Evolutionary conservation across 805 yeast genomes (phyloP).

Genomic region (Metschnikowia lachancei): DNA sequence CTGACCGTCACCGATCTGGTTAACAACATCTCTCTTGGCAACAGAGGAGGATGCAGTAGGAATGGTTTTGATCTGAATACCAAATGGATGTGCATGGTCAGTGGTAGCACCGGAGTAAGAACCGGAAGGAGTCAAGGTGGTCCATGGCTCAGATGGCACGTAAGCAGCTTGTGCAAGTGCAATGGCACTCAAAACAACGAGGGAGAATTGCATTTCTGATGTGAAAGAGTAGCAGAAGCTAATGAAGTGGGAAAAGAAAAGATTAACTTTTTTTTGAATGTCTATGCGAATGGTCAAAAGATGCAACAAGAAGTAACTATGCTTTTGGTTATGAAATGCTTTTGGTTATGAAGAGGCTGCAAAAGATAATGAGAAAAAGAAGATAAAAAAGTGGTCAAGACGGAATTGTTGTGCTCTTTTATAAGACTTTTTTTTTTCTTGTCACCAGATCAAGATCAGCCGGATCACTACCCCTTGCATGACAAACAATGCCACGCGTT

Average conservation of each 20-base stretch:
- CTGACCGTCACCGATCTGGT: constrained; percentile 23
- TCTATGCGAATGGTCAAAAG: too few relatives aligned
- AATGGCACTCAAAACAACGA: constrained; percentile 35
- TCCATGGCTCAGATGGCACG: constrained; percentile 66
- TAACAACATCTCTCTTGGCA: constrained; percentile 28
- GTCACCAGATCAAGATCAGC: too few relatives aligned
- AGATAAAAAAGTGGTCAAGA: neutral
- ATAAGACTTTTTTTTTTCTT: neutral
- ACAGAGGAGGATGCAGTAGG: constrained; percentile 25
- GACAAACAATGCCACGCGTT: neutral
- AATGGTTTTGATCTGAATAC: constrained; percentile 63
- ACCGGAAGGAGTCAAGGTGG: constrained; percentile 67
- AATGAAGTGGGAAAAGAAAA: neutral
- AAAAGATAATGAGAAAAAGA: neutral
- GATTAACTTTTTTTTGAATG: too few relatives aligned
- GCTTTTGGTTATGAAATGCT: too few relatives aligned
- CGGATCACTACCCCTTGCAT: constrained; percentile 12
- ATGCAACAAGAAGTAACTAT: too few relatives aligned
- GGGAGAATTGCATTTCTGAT: constrained; percentile 16
- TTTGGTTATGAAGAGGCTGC: neutral
- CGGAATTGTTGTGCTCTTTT: neutral
- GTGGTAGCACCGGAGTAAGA: constrained; percentile 54
- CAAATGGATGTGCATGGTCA: constrained; percentile 56
- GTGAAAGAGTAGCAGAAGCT: neutral
- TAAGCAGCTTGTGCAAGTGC: constrained; percentile 57